Conservation (phyloP, 2,329 filamentous ascomycete genomes). For the Huntiella savannae region DNA sequence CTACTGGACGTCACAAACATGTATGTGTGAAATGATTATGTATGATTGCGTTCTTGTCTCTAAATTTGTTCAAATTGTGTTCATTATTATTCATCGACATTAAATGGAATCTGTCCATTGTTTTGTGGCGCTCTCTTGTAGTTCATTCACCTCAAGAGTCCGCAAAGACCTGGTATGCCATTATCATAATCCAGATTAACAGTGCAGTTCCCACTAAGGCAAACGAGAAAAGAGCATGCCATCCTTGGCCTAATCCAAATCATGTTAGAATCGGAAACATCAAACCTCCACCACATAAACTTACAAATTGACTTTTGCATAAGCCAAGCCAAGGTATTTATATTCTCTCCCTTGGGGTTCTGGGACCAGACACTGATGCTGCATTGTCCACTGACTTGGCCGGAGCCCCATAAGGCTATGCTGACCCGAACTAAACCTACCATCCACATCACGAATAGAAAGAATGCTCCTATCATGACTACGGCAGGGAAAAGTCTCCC, state of each 20-base stretch:
- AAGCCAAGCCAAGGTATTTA: constrained; percentile 42
- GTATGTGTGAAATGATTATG: neutral
- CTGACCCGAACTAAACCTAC: constrained; percentile 43
- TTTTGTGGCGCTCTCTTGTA: neutral
- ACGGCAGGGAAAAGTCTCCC: constrained; percentile 41
- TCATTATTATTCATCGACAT: neutral
- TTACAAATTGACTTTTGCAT: constrained; percentile 44
- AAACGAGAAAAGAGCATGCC: constrained; percentile 47
- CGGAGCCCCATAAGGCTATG: constrained; percentile 43
- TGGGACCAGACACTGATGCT: constrained; percentile 35
- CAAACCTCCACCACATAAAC: constrained; percentile 15
- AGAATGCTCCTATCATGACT: constrained; percentile 44
- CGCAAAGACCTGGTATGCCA: constrained; percentile 45
- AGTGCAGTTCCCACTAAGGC: constrained; percentile 40
- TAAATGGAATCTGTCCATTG: neutral
- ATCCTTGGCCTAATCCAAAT: constrained; percentile 30
- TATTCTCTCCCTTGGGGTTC: constrained; percentile 29
- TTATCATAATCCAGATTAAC: constrained; percentile 48
- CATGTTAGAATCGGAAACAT: neutral
- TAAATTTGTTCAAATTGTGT: neutral
- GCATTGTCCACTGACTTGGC: constrained; percentile 40
- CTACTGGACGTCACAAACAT: no score
- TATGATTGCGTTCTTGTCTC: neutral
- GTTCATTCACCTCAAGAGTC: constrained; percentile 17
- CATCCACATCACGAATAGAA: constrained; percentile 49